These are phyloP conservation scores for Schizonepeta tenuifolia DNA, from an alignment of 257 asterid genomes.

Conservation along the genomic window DNA sequence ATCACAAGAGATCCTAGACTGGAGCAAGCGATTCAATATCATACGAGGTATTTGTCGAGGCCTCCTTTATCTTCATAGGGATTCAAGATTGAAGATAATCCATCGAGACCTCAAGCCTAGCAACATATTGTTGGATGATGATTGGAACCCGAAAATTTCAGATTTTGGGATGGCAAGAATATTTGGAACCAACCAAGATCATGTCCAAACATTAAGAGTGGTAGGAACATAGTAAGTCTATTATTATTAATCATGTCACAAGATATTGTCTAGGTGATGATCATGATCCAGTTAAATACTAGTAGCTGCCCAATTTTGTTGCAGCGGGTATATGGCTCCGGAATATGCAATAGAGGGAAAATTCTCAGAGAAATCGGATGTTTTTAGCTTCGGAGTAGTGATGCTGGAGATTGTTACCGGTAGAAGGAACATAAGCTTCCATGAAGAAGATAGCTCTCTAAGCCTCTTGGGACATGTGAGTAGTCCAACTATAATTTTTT, in stretches of 20 bases:
- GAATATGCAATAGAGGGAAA: neutral
- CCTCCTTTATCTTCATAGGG: slow-evolving; percentile 7
- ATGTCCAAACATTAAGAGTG: slow-evolving; percentile 1
- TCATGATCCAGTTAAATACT: neutral
- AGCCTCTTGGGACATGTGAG: slow-evolving; percentile 5
- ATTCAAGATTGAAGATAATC: slow-evolving; percentile 9
- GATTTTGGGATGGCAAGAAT: neutral
- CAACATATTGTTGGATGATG: slow-evolving; percentile 7
- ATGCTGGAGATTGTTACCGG: neutral
- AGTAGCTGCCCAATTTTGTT: neutral
- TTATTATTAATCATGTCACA: neutral
- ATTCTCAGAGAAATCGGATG: neutral
- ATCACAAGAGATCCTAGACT: neutral
- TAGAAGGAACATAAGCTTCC: neutral
- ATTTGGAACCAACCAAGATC: neutral
- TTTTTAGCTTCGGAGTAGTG: neutral
- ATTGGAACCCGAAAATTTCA: neutral
- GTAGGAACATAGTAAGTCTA: slow-evolving; percentile 8
- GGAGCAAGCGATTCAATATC: slow-evolving; percentile 1
- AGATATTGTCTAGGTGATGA: neutral
- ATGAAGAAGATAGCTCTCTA: neutral
- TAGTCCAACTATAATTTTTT: neutral
- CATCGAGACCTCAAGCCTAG: slow-evolving; percentile 6
- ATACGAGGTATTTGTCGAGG: slow-evolving; percentile 1
- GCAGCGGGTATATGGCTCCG: slow-evolving; percentile 6